phyloP scores from a whole-genome alignment of 768 basidiomycete species.

The Baorangia bicolor region DNA sequence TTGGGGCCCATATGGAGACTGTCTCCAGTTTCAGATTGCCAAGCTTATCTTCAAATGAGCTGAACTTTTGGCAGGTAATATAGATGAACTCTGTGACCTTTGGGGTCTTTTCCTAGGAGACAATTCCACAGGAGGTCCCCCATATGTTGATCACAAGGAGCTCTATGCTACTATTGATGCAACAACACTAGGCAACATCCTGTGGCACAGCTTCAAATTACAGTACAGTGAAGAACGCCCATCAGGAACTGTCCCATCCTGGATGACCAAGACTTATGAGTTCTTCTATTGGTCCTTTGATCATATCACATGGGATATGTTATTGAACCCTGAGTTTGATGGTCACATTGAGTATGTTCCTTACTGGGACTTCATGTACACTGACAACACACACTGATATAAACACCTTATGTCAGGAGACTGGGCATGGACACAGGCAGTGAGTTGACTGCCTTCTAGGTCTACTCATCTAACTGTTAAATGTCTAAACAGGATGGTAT shows the following conservation, averaged over 20 bases:
- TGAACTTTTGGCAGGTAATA: not conserved
- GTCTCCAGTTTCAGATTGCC: not conserved
- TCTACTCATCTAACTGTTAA: too few relatives aligned
- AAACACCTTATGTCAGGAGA: not conserved
- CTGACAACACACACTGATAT: not conserved
- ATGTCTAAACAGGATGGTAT: constrained; percentile 24
- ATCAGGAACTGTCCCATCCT: constrained; percentile 2
- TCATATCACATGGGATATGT: constrained; percentile 13
- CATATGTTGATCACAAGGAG: too few relatives aligned
- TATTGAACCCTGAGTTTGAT: constrained; percentile 25
- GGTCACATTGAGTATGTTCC: constrained; percentile 21
- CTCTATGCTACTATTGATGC: too few relatives aligned
- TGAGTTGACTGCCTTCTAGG: too few relatives aligned
- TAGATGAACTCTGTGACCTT: not conserved
- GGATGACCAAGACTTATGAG: constrained; percentile 28
- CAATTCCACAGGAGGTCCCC: too few relatives aligned
- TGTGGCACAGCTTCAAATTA: constrained; percentile 4
- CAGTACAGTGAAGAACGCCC: constrained; percentile 21
- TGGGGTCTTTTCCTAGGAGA: too few relatives aligned
- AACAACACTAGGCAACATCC: too few relatives aligned
- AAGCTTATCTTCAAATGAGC: not conserved
- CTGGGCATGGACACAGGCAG: too few relatives aligned
- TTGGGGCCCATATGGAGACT: not conserved
- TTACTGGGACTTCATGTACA: constrained; percentile 5
- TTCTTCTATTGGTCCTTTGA: constrained; percentile 27